phyloP scores from a whole-genome alignment of 257 asterid genomes.

The Solanum tarapatanum region DNA sequence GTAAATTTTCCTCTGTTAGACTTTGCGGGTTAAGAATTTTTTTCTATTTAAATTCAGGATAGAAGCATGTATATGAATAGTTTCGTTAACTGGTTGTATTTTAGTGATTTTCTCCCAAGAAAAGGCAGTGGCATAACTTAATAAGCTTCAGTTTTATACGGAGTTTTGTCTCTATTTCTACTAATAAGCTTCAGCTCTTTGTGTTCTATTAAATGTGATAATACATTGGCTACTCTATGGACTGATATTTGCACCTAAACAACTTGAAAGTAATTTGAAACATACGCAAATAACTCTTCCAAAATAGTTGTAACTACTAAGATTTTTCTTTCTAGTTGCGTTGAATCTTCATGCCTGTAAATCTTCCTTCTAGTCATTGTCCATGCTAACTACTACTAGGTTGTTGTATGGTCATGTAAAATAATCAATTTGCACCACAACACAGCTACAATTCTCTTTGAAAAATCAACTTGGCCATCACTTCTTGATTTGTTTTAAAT shows the following conservation, averaged over 20 bases:
- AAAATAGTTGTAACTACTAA: neutral
- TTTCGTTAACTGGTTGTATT: neutral
- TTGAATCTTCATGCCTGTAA: neutral
- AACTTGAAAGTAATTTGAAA: neutral
- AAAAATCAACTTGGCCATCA: neutral
- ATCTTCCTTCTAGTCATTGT: neutral
- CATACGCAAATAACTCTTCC: neutral
- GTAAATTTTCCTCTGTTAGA: no score
- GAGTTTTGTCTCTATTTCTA: neutral
- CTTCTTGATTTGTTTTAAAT: neutral
- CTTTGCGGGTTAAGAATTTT: neutral
- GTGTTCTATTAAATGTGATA: neutral
- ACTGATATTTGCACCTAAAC: neutral
- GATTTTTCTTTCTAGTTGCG: neutral
- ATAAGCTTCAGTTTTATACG: neutral
- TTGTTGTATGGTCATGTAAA: neutral
- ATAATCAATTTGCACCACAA: neutral
- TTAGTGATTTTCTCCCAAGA: neutral
- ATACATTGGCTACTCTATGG: neutral
- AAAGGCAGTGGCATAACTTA: neutral
- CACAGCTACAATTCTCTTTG: neutral
- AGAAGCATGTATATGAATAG: neutral
- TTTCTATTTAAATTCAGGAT: neutral
- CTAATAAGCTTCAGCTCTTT: neutral
- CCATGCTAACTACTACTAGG: neutral